Percentiles rank a stretch among this genome's conserved stretches.
These are phyloP conservation scores for Phaseolus lunatus DNA, from an alignment of 306 rosid species.

Conservation along the genomic window DNA sequence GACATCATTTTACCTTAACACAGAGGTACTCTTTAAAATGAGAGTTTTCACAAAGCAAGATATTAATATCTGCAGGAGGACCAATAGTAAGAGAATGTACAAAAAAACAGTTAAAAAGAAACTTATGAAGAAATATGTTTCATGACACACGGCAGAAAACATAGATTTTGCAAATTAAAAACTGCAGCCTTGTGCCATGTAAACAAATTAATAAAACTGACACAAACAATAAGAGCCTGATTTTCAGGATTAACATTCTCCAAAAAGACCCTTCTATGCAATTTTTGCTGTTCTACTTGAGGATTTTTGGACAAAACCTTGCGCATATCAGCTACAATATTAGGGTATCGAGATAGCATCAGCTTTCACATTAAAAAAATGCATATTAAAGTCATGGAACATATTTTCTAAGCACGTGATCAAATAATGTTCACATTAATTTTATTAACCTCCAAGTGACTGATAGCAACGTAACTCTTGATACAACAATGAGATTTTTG, in stretches of 20 bases:
- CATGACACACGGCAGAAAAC: slow-evolving; percentile 34
- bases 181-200: background rate
- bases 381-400: slow-evolving; percentile 36
- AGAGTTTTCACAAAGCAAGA: slow-evolving; percentile 98
- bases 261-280: slow-evolving; percentile 96
- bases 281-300: slow-evolving; percentile 97
- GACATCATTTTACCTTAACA: slow-evolving; percentile 74
- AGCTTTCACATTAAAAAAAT: slow-evolving; percentile 39
- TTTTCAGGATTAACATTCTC: slow-evolving; percentile 81
- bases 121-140: slow-evolving; percentile 13
- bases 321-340: slow-evolving; percentile 97
- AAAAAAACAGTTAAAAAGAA: background rate
- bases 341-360: slow-evolving; percentile 36
- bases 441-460: slow-evolving; percentile 94
- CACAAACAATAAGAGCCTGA: slow-evolving; percentile 83
- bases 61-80: slow-evolving; percentile 73
- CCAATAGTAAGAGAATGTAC: slow-evolving; percentile 34
- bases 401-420: slow-evolving; percentile 37
- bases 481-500: slow-evolving; percentile 99
- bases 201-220: slow-evolving; percentile 35
- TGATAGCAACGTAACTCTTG: slow-evolving; percentile 87
- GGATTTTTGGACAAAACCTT: slow-evolving; percentile 96
- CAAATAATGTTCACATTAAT: slow-evolving; percentile 77
- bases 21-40: slow-evolving; percentile 94
- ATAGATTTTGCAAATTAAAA: slow-evolving; percentile 3